phyloP scores from a whole-genome alignment of 805 yeast genomes.

The Ogataea sp. region DNA sequence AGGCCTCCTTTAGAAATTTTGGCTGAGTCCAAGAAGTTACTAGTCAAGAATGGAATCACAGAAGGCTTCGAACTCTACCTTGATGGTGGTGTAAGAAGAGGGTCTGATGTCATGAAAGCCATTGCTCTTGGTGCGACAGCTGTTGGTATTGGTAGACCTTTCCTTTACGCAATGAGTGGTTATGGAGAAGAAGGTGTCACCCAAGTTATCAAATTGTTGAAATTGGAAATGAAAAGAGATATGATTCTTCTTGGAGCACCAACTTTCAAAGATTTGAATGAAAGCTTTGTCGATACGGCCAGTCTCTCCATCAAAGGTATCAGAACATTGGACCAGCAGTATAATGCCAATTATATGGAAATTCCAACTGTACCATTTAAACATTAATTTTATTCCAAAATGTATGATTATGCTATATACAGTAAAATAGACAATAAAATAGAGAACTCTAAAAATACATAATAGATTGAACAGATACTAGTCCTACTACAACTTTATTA shows the following conservation, averaged over 20 bases:
- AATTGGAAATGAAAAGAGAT: slow-evolving; percentile 48
- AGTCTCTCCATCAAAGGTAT: slow-evolving; percentile 37
- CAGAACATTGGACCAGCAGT: slow-evolving; percentile 59
- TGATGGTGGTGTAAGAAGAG: slow-evolving; percentile 76
- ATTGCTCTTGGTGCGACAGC: slow-evolving; percentile 62
- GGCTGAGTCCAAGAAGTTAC: slow-evolving; percentile 42
- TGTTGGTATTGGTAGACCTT: slow-evolving; percentile 71
- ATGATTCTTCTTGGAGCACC: slow-evolving; percentile 58
- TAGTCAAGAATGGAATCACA: slow-evolving; percentile 28
- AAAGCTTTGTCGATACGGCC: slow-evolving; percentile 26
- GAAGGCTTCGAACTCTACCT: slow-evolving; percentile 53
- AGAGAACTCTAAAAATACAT: no score
- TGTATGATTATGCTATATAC: no score
- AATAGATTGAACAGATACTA: no score
- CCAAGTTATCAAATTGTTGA: slow-evolving; percentile 48
- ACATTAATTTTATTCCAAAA: no score
- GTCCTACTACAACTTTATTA: no score
- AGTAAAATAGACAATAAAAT: no score
- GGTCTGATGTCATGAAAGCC: slow-evolving; percentile 71
- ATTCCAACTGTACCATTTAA: slow-evolving; percentile 20
- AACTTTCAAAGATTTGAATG: slow-evolving; percentile 34
- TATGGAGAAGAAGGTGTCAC: slow-evolving; percentile 68
- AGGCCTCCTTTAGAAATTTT: slow-evolving; percentile 54
- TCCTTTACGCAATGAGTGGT: slow-evolving; percentile 67
- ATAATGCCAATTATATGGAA: slow-evolving; percentile 30